Evolutionary conservation across 805 yeast genomes (phyloP).

Genomic region (Candida rishiriensis): DNA sequence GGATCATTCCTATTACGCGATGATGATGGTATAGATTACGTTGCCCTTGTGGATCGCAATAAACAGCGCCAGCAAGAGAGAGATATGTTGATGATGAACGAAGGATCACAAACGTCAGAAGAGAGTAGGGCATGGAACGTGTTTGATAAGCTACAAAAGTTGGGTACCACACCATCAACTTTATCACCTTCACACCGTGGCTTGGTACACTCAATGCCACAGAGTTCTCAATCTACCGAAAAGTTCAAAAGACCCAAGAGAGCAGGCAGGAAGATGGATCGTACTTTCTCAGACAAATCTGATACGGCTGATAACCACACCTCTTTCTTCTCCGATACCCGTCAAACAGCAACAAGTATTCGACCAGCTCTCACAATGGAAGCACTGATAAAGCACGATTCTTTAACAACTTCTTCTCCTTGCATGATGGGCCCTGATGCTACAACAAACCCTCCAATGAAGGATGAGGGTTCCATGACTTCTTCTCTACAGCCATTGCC

Average conservation of each 20-base stretch:
- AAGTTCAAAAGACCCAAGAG: constrained; percentile 14
- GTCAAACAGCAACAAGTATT: too few relatives aligned
- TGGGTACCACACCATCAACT: background rate
- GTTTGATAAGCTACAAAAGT: constrained; percentile 20
- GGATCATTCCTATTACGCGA: background rate
- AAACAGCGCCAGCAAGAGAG: constrained; percentile 10
- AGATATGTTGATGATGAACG: constrained; percentile 2
- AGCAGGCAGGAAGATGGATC: constrained; percentile 1
- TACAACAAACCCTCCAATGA: background rate
- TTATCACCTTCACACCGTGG: background rate
- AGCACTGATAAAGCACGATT: background rate
- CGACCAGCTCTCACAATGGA: background rate
- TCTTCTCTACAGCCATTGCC: background rate
- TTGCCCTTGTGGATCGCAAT: constrained; percentile 20
- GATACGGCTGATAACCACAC: background rate
- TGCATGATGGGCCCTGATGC: background rate
- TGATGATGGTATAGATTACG: constrained; percentile 20
- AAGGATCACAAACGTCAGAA: constrained; percentile 4
- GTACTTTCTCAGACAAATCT: background rate
- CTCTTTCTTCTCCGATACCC: too few relatives aligned
- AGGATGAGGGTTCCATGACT: too few relatives aligned
- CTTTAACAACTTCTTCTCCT: background rate
- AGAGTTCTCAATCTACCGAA: background rate
- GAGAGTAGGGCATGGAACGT: constrained; percentile 28
- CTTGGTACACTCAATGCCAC: background rate